A percentile compares a stretch with the other conserved stretches of the same genome.
Evolutionary conservation across 176 grass and related monocot genomes (phyloP).

Genomic region (Oryza glumipatula): DNA sequence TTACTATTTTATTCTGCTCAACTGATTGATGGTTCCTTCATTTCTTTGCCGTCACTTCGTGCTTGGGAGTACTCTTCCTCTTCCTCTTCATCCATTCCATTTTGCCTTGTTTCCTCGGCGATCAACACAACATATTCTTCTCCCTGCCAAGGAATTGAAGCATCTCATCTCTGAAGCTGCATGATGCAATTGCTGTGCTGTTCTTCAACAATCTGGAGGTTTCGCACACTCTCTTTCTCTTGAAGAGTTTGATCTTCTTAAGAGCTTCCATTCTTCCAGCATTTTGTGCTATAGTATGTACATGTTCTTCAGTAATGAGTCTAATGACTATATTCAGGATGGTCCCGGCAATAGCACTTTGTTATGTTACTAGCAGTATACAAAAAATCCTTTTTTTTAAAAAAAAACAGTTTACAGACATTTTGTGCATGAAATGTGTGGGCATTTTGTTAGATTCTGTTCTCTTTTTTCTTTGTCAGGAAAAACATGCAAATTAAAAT

Average conservation of each 20-base stretch:
- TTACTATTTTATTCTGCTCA: neutral
- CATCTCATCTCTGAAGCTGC: no score
- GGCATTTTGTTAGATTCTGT: neutral
- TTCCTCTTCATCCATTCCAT: neutral
- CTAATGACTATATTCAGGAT: no score
- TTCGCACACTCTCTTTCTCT: neutral
- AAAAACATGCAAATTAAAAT: neutral
- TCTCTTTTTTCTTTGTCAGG: neutral
- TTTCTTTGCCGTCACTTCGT: neutral
- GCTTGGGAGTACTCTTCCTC: slow-evolving; percentile 5
- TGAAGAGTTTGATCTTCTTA: neutral
- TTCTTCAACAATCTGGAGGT: neutral
- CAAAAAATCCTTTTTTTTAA: no score
- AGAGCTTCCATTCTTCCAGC: neutral
- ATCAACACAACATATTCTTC: no score
- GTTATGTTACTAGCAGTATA: neutral
- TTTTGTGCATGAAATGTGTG: no score
- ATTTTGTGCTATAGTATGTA: neutral
- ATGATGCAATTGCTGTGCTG: neutral
- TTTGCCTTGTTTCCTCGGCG: neutral
- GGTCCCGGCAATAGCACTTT: no score
- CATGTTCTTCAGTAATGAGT: neutral
- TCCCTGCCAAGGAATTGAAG: neutral
- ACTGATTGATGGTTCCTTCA: neutral
- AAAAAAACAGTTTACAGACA: no score